Evolutionary conservation across 352 stramenopile species (phyloP).

Genomic region (Pythium periplocum): DNA sequence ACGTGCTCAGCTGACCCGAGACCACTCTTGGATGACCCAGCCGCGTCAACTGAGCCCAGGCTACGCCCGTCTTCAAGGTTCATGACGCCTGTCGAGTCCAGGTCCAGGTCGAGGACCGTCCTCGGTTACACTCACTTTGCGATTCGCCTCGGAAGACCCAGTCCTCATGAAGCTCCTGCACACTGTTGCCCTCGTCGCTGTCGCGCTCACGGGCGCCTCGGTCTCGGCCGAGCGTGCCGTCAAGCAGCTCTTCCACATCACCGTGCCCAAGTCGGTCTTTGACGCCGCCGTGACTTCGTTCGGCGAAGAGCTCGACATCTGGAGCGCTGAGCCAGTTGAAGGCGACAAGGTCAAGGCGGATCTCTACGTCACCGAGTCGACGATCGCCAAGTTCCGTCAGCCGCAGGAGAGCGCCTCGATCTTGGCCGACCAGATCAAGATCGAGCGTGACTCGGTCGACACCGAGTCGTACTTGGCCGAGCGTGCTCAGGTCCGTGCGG

Average conservation of each 20-base stretch:
- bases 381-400: conserved; percentile 12
- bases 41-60: no score
- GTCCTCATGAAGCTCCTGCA: conserved; percentile 25
- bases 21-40: no score
- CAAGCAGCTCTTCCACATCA: conserved; percentile 35
- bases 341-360: conserved; percentile 10
- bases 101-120: no score
- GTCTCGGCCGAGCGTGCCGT: conserved; percentile 10
- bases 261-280: conserved; percentile 18
- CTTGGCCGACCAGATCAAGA: not conserved
- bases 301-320: conserved; percentile 13
- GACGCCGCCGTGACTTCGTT: conserved; percentile 12
- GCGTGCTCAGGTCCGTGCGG: conserved; percentile 1
- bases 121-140: conserved; percentile 7
- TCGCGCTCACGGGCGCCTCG: conserved; percentile 7
- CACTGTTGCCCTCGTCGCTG: conserved; percentile 11
- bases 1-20: no score
- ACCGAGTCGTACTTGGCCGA: conserved; percentile 5
- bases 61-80: no score
- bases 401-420: conserved; percentile 1
- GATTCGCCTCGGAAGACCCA: conserved; percentile 6
- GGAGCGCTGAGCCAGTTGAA: conserved; percentile 6
- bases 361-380: conserved; percentile 8
- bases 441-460: conserved; percentile 4
- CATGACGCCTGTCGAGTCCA: no score